Evolutionary conservation across 495 filamentous ascomycete species (phyloP).

Genomic region (Haplographium delicatum): DNA sequence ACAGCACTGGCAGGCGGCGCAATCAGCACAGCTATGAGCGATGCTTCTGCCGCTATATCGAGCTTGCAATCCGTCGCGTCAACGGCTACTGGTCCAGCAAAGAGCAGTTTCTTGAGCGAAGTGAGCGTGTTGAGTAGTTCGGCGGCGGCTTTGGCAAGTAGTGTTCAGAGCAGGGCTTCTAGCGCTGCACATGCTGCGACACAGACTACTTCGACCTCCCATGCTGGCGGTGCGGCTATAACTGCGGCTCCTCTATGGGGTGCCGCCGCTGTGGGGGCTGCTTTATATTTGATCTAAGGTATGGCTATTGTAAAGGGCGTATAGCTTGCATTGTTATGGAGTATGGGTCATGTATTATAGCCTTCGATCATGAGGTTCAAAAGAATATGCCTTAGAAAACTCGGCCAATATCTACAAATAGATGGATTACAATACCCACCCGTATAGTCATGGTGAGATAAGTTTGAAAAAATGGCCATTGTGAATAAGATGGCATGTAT

Average conservation of each 20-base stretch:
- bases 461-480: too few relatives aligned
- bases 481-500: too few relatives aligned
- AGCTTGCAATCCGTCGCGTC: constrained; percentile 4
- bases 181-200: not conserved
- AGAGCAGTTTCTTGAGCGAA: not conserved
- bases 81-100: constrained; percentile 11
- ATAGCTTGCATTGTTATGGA: too few relatives aligned
- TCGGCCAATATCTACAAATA: too few relatives aligned
- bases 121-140: not conserved
- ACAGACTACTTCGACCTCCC: not conserved
- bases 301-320: too few relatives aligned
- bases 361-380: too few relatives aligned
- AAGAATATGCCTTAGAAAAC: too few relatives aligned
- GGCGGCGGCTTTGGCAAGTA: not conserved
- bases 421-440: too few relatives aligned
- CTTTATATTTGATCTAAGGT: constrained; percentile 14
- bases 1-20: not conserved
- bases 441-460: too few relatives aligned
- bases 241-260: constrained; percentile 11
- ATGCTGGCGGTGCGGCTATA: not conserved
- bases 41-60: not conserved
- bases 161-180: not conserved
- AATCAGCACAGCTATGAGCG: not conserved
- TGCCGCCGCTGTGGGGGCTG: constrained; percentile 7
- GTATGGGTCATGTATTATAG: too few relatives aligned